Percentiles rank a stretch among this genome's conserved stretches.
These are phyloP conservation scores for Perkinsus olseni DNA, from an alignment of 169 alveolate genomes.

Conservation along the genomic window DNA sequence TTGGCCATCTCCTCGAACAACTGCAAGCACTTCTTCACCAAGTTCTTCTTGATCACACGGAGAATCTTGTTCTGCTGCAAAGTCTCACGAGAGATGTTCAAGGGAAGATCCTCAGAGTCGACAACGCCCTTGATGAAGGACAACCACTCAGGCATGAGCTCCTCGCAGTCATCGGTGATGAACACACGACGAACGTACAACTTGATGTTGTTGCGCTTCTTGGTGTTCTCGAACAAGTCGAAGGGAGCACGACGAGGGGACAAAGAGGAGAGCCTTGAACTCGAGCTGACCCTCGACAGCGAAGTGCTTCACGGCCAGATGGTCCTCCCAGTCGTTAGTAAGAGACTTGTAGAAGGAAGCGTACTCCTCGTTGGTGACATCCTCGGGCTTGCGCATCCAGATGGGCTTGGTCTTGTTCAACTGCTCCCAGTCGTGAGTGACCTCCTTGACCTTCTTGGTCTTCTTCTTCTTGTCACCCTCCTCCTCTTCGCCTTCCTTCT, in stretches of 20 bases:
- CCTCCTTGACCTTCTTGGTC: constrained; percentile 94
- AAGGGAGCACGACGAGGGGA: constrained; percentile 99
- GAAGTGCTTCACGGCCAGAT: constrained; percentile 93
- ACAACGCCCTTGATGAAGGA: constrained; percentile 98
- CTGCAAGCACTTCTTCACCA: constrained; percentile 97
- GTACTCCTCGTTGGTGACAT: constrained; percentile 96
- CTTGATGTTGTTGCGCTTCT: constrained; percentile 97
- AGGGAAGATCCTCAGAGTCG: constrained; percentile 99
- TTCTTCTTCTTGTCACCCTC: constrained; percentile 78
- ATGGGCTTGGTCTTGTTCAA: constrained; percentile 96
- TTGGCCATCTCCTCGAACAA: constrained; percentile 94
- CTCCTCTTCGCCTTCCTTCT: constrained; percentile 57
- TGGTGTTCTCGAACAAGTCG: constrained; percentile 97
- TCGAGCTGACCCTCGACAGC: constrained; percentile 95
- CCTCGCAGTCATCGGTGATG: constrained; percentile 99
- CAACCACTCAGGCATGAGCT: constrained; percentile 98
- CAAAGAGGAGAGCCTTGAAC: constrained; percentile 96
- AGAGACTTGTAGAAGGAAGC: constrained; percentile 95
- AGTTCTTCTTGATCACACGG: constrained; percentile 94
- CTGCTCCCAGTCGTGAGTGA: constrained; percentile 92
- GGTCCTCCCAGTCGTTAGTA: constrained; percentile 99
- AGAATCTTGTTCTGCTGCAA: constrained; percentile 97
- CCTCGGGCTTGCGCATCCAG: constrained; percentile 98
- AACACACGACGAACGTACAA: constrained; percentile 98
- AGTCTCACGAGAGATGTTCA: constrained; percentile 95